Conservation (phyloP, 148 eudicot species). For the Nepenthes gracilis region DNA sequence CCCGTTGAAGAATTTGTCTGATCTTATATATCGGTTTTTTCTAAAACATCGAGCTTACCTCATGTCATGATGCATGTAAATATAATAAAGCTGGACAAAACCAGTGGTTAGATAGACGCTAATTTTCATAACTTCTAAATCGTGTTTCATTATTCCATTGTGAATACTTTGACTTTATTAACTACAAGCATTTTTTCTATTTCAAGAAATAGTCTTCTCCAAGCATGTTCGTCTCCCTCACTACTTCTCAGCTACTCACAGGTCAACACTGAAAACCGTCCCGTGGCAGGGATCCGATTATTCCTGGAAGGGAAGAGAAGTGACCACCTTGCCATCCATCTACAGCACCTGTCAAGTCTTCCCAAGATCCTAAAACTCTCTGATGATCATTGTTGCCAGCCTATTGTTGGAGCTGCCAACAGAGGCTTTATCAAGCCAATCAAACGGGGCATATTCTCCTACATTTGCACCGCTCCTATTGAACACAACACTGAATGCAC, state of each 20-base stretch:
- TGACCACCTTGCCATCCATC: slow-evolving; percentile 77
- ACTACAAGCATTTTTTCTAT: too few relatives aligned
- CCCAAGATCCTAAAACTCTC: slow-evolving; percentile 64
- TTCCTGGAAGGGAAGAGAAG: slow-evolving; percentile 84
- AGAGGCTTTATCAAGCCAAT: slow-evolving; percentile 66
- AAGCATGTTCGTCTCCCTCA: not conserved
- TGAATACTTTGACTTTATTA: too few relatives aligned
- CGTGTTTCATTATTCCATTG: too few relatives aligned
- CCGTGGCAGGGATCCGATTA: slow-evolving; percentile 89
- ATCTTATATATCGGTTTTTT: too few relatives aligned
- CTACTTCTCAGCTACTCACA: slow-evolving; percentile 8
- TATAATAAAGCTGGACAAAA: too few relatives aligned
- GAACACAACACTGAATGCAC: slow-evolving; percentile 31
- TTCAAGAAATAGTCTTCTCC: too few relatives aligned
- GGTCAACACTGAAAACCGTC: slow-evolving; percentile 69
- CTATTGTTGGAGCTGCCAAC: slow-evolving; percentile 26
- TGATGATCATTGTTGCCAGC: slow-evolving; percentile 38
- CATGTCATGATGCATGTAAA: too few relatives aligned
- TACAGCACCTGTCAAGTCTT: slow-evolving; percentile 80
- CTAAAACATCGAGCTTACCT: too few relatives aligned
- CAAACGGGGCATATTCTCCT: slow-evolving; percentile 87
- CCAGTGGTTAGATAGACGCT: too few relatives aligned
- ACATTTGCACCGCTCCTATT: slow-evolving; percentile 80
- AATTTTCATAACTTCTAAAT: too few relatives aligned
- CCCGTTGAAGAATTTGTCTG: too few relatives aligned